A percentile compares a stretch with the other conserved stretches of the same genome.
These are phyloP conservation scores for Pyrenochaeta sp. DNA, from an alignment of 2,329 filamentous ascomycete species.

Conservation along the genomic window DNA sequence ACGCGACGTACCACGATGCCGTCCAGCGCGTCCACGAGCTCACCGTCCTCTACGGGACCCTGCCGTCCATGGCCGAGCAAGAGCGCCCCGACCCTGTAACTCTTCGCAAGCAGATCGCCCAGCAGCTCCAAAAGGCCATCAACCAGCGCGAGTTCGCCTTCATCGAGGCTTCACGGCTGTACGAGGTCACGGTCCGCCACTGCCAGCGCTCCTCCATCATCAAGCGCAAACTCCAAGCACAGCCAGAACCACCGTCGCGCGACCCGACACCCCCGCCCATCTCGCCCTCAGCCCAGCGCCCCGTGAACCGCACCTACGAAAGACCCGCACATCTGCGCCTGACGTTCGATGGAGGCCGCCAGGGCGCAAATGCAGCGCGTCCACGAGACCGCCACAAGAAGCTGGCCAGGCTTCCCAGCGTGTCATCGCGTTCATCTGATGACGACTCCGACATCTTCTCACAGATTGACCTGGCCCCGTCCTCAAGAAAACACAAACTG, in stretches of 20 bases:
- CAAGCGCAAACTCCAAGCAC: constrained; percentile 66
- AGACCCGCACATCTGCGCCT: constrained; percentile 39
- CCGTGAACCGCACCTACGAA: constrained; percentile 29
- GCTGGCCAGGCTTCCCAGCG: constrained; percentile 20
- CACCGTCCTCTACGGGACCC: constrained; percentile 56
- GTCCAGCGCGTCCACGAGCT: constrained; percentile 57
- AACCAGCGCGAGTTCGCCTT: constrained; percentile 63
- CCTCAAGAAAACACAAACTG: constrained; percentile 35
- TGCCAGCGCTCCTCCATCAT: constrained; percentile 66
- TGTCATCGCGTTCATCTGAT: constrained; percentile 21
- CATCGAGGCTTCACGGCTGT: constrained; percentile 64
- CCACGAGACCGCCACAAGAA: constrained; percentile 32
- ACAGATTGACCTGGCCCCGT: constrained; percentile 23
- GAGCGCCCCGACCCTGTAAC: constrained; percentile 59
- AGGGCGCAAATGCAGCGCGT: constrained; percentile 28
- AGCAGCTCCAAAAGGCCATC: constrained; percentile 61
- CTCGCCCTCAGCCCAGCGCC: constrained; percentile 48
- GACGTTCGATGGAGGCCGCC: constrained; percentile 32
- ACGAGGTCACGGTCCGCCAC: constrained; percentile 65
- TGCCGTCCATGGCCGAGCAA: constrained; percentile 59
- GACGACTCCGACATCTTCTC: constrained; percentile 28
- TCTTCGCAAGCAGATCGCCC: constrained; percentile 65
- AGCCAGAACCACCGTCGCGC: constrained; percentile 66
- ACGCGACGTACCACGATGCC: constrained; percentile 52
- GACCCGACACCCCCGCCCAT: constrained; percentile 64